These are phyloP conservation scores for Colletotrichum horii DNA, from an alignment of 2,329 filamentous ascomycete genomes.

Conservation along the genomic window DNA sequence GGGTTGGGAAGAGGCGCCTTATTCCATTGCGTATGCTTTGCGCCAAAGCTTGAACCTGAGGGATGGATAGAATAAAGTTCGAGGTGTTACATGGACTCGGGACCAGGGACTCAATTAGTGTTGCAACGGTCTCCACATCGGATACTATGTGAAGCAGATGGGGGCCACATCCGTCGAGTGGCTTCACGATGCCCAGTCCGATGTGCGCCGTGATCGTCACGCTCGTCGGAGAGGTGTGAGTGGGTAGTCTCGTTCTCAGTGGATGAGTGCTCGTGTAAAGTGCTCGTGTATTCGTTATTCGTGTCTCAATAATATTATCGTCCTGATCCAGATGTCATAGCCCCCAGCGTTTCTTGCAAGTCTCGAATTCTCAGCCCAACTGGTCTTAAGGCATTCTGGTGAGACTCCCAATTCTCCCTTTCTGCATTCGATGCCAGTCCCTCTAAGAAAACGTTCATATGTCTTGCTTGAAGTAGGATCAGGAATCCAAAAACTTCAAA, in stretches of 20 bases:
- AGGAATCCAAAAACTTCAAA: neutral
- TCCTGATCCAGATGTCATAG: neutral
- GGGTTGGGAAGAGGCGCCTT: neutral
- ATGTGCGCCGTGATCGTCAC: neutral
- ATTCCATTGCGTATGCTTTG: neutral
- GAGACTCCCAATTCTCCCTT: neutral
- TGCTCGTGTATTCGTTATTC: neutral
- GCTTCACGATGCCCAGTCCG: neutral
- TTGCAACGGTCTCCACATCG: neutral
- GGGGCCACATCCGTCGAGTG: neutral
- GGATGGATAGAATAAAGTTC: neutral
- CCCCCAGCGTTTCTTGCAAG: neutral
- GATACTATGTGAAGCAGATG: neutral
- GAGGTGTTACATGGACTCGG: neutral
- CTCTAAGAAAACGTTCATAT: neutral
- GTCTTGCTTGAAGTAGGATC: neutral
- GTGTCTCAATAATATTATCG: neutral
- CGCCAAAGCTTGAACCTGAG: neutral
- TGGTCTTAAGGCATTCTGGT: neutral
- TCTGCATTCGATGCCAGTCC: neutral
- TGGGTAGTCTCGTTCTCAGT: neutral
- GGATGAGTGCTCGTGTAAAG: no score
- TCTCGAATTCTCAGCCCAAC: neutral
- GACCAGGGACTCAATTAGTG: neutral
- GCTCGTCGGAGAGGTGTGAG: neutral